These are phyloP conservation scores for Ogataea siamensis DNA, from an alignment of 805 yeast species.

Conservation along the genomic window DNA sequence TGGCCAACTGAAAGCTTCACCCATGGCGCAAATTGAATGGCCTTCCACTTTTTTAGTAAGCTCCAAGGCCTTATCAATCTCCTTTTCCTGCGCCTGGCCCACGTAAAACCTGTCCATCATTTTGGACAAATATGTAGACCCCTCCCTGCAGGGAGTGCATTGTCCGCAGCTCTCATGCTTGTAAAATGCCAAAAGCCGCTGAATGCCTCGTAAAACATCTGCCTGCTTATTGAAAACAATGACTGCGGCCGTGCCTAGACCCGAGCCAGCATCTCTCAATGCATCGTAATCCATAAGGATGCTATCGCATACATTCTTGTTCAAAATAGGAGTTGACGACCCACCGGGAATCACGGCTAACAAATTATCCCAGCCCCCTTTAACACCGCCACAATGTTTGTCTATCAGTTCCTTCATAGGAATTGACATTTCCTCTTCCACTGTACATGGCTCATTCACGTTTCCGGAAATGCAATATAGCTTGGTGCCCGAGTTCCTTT, in stretches of 20 bases:
- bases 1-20: conserved; percentile 95
- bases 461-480: conserved; percentile 86
- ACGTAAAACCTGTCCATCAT: conserved; percentile 79
- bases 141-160: conserved; percentile 94
- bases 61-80: conserved; percentile 82
- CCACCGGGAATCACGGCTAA: conserved; percentile 90
- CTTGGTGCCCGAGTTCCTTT: conserved; percentile 80
- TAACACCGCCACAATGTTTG: conserved; percentile 86
- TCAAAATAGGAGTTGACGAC: conserved; percentile 79
- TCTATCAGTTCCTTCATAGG: conserved; percentile 80
- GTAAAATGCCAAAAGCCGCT: conserved; percentile 79
- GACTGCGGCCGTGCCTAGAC: conserved; percentile 91
- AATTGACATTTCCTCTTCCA: conserved; percentile 92
- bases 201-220: conserved; percentile 82
- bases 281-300: conserved; percentile 88
- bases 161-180: conserved; percentile 94
- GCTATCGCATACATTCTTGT: conserved; percentile 61
- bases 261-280: conserved; percentile 78
- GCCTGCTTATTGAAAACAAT: conserved; percentile 88
- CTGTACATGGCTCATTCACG: conserved; percentile 89
- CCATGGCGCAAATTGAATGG: conserved; percentile 88
- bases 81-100: conserved; percentile 79
- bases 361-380: conserved; percentile 91
- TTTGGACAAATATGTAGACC: conserved; percentile 80
- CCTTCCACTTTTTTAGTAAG: conserved; percentile 86